Conservation (phyloP, 2,329 filamentous ascomycete genomes). For the Pseudogymnoascus sp. region DNA sequence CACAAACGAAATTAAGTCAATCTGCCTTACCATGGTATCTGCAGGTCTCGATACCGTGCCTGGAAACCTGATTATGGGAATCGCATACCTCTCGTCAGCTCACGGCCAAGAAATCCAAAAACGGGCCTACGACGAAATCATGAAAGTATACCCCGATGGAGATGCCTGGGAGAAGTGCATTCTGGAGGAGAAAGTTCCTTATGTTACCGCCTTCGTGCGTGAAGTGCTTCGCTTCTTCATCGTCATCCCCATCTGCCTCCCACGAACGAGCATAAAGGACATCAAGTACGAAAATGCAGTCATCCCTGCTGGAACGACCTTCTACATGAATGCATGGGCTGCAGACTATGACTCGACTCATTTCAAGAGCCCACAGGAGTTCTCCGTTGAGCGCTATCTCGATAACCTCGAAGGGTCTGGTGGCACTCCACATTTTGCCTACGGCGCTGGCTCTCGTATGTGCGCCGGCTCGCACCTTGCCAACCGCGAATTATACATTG, state of each 20-base stretch:
- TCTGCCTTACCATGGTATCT: constrained; percentile 75
- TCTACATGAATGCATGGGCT: constrained; percentile 76
- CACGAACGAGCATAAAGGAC: constrained; percentile 63
- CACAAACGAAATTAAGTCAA: constrained; percentile 67
- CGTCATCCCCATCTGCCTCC: constrained; percentile 72
- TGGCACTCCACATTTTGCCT: constrained; percentile 55
- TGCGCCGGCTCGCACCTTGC: constrained; percentile 57
- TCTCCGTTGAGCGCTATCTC: constrained; percentile 66
- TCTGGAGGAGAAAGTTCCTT: constrained; percentile 67
- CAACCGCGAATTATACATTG: constrained; percentile 56
- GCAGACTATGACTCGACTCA: constrained; percentile 65
- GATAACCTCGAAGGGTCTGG: constrained; percentile 38
- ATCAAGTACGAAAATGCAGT: constrained; percentile 59
- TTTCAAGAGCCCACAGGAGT: constrained; percentile 55
- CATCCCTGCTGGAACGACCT: constrained; percentile 69
- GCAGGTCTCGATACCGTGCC: constrained; percentile 77
- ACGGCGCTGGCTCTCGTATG: constrained; percentile 57
- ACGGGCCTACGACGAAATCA: constrained; percentile 63
- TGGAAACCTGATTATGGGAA: constrained; percentile 70
- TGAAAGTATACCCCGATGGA: constrained; percentile 61
- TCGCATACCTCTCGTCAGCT: constrained; percentile 64
- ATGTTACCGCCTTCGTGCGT: constrained; percentile 70
- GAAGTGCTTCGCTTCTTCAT: constrained; percentile 73
- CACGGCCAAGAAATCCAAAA: constrained; percentile 64
- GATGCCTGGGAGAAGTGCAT: constrained; percentile 72